Evolutionary conservation across 306 rosid species (phyloP), one percentile per base, ranked within the genome.

Genomic region (Geum urbanum): DNA sequence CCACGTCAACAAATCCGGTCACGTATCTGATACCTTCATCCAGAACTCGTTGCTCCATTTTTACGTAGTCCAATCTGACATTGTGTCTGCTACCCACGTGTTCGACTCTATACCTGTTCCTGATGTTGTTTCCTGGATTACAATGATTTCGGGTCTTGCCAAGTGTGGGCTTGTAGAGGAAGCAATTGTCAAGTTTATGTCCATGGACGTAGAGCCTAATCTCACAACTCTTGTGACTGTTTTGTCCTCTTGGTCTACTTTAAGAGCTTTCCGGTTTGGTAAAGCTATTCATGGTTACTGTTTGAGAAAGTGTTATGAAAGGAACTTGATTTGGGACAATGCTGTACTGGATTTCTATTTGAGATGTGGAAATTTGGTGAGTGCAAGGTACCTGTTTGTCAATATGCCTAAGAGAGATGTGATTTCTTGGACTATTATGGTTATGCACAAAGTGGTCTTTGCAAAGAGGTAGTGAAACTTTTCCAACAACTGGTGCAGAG

Each of bases 91-190:
- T 39, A 72, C 78, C 9, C 74, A 7, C n/a, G 61, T 87, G 45
- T 91, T 91, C 46, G 71, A 72, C 13, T 82, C 82, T 10, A 83
- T 81, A 15, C 37, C 80, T 47, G 62, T 19, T 14, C 92, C 86
- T 1, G 84, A 89, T 56, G 96, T 91, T 1, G 92, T 91, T 76
- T 91, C 96, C 5, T 89, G 95, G 94, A 91, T 87, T 40, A 87
- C 89, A 0, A 57, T 87, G 49, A 61, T 91, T 48, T 91, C 89
- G 0, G 97, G 96, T 24, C 84, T 91, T 37, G 74, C 87, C 41
- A 87, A 83, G 80, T 81, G 86, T 24, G 92, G 96, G 51, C 81
- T 81, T 66, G 83, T 81, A 48, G 81, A 83, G 58, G 83, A 87
- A 69, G 96, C 96, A 44, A 76, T 92, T 7, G 19, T 45, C 16